These are phyloP conservation scores for Paecilomyces variotii DNA, from an alignment of 2,329 filamentous ascomycete species.

Conservation along the genomic window DNA sequence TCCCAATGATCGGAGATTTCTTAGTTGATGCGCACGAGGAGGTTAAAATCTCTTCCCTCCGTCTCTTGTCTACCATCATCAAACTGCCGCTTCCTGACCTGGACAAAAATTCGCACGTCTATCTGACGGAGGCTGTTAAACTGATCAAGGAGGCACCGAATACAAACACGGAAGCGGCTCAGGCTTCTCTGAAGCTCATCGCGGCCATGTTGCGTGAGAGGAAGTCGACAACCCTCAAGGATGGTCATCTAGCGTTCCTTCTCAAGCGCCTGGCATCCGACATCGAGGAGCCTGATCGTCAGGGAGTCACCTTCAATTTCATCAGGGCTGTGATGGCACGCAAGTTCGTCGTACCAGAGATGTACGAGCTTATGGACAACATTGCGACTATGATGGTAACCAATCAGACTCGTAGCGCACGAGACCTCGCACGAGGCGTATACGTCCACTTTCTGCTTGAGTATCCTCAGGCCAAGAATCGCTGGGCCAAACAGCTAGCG, in stretches of 20 bases:
- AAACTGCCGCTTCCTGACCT: slow-evolving; percentile 69
- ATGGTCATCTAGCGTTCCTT: slow-evolving; percentile 73
- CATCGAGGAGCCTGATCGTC: slow-evolving; percentile 83
- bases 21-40: slow-evolving; percentile 81
- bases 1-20: slow-evolving; percentile 82
- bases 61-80: slow-evolving; percentile 75
- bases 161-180: slow-evolving; percentile 74
- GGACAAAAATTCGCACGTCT: slow-evolving; percentile 65
- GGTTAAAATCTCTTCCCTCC: slow-evolving; percentile 79
- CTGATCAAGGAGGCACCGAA: slow-evolving; percentile 68
- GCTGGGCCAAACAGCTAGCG: slow-evolving; percentile 80
- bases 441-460: slow-evolving; percentile 93
- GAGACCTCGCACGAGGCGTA: slow-evolving; percentile 77
- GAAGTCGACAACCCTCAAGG: slow-evolving; percentile 65
- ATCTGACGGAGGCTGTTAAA: slow-evolving; percentile 76
- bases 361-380: slow-evolving; percentile 88
- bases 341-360: slow-evolving; percentile 72
- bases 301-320: slow-evolving; percentile 92
- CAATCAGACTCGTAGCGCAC: slow-evolving; percentile 81
- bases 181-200: slow-evolving; percentile 81
- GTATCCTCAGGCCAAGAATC: slow-evolving; percentile 83
- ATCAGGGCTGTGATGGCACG: slow-evolving; percentile 77
- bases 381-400: slow-evolving; percentile 91
- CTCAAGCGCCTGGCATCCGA: slow-evolving; percentile 77
- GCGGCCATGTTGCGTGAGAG: slow-evolving; percentile 78